A percentile compares a stretch with the other conserved stretches of the same genome.
These are phyloP conservation scores for Corynespora cassiicola DNA, from an alignment of 2,329 filamentous ascomycete genomes.

Conservation along the genomic window DNA sequence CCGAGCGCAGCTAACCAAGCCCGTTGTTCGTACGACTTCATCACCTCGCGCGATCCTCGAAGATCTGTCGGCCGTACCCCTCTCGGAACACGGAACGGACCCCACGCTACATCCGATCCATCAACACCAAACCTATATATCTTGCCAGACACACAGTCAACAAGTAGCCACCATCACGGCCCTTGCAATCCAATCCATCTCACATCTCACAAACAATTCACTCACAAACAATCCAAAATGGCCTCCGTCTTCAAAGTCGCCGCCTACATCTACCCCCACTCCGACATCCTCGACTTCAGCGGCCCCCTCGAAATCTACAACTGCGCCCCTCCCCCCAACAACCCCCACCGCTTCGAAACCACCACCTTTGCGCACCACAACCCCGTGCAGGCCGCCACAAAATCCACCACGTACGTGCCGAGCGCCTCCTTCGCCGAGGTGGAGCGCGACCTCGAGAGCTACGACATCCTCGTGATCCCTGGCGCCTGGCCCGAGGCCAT, in stretches of 20 bases:
- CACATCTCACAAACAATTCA: too few species aligned
- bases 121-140: too few species aligned
- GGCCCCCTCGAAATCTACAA: constrained; percentile 48
- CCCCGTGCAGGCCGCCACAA: constrained; percentile 26
- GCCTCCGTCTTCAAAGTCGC: constrained; percentile 43
- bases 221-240: constrained; percentile 23
- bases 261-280: constrained; percentile 45
- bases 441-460: constrained; percentile 31
- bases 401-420: constrained; percentile 36
- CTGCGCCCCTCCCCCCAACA: constrained; percentile 31
- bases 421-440: constrained; percentile 39
- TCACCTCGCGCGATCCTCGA: too few species aligned
- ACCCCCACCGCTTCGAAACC: constrained; percentile 36
- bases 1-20: too few species aligned
- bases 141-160: too few species aligned
- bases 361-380: constrained; percentile 41
- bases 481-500: constrained; percentile 38
- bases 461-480: constrained; percentile 49
- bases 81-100: too few species aligned
- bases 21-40: too few species aligned
- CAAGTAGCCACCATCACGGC: too few species aligned
- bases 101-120: too few species aligned
- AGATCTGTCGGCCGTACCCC: too few species aligned
- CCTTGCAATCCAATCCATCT: too few species aligned
- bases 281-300: constrained; percentile 51